Evolutionary conservation across 2,329 filamentous ascomycete species (phyloP).

Genomic region (Dactylellina parvicollis): DNA sequence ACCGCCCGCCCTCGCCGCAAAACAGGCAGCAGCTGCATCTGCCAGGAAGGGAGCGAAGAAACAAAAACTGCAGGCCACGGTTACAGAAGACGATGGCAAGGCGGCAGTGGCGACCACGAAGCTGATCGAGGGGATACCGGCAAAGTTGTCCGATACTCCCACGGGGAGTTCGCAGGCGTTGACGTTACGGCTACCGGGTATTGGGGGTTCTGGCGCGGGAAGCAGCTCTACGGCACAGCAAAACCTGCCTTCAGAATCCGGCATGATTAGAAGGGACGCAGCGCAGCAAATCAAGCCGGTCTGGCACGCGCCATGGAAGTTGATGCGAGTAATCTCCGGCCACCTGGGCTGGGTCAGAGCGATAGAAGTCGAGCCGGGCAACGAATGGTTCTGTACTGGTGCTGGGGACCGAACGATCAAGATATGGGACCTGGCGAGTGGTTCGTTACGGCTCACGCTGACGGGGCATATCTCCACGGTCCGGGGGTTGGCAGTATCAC

Average conservation of each 20-base stretch:
- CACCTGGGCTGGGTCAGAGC: slow-evolving; percentile 94
- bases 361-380: slow-evolving; percentile 91
- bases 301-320: slow-evolving; percentile 98
- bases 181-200: slow-evolving; percentile 65
- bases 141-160: slow-evolving; percentile 61
- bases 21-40: slow-evolving; percentile 73
- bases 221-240: slow-evolving; percentile 54
- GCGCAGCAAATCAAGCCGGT: slow-evolving; percentile 80
- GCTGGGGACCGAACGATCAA: slow-evolving; percentile 97
- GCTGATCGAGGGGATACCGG: slow-evolving; percentile 73
- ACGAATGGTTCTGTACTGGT: slow-evolving; percentile 96
- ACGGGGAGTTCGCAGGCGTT: slow-evolving; percentile 68
- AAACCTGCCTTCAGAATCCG: slow-evolving; percentile 54
- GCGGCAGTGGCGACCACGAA: slow-evolving; percentile 69
- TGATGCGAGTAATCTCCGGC: slow-evolving; percentile 96
- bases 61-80: slow-evolving; percentile 60
- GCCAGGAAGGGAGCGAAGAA: slow-evolving; percentile 62
- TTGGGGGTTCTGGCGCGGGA: slow-evolving; percentile 58
- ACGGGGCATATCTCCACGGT: slow-evolving; percentile 96
- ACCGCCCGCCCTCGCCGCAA: slow-evolving; percentile 79
- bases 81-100: slow-evolving; percentile 61
- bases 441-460: slow-evolving; percentile 82
- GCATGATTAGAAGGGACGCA: slow-evolving; percentile 58
- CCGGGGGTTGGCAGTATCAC: slow-evolving; percentile 88
- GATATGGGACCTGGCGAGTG: slow-evolving; percentile 95